Base-by-base conservation (phyloP, 2,329 filamentous ascomycete species). In the Exophiala aquamarina region DNA sequence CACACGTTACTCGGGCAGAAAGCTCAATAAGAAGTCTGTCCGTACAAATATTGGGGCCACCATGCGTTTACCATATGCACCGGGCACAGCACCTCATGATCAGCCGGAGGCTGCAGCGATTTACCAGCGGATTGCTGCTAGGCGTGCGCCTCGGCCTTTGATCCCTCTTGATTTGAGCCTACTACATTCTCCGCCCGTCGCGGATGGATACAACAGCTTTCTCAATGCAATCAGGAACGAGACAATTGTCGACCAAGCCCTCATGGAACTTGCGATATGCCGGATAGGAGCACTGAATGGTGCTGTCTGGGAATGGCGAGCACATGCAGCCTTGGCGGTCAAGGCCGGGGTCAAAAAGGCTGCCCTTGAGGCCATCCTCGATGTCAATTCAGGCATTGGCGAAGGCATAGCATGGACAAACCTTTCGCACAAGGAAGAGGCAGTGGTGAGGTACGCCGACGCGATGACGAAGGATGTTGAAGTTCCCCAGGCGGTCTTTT, bases 271-370 rank as follows among this genome's bases (percentile, higher is more conserved):
- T 13, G 85, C 86, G 48, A 89, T 95, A 56, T 88, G 82, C 58
- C 79, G 89, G 39, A 86, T 95, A 6, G 89, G 89, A 3, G 84
- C 86, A 5, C 78, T 89, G 55, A 94, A 92, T 65, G 66, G 75
- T 20, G 89, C 89, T 1, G 87, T 86, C 78, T 94, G 90, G 67
- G 89, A 95, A 66, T 94, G 88, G 89, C 79, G 73, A 29, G 81
- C 87, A 48, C 89, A 95, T 64, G 84, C 84, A 7, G 87, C 88
- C 6, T 72, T 92, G 11, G 75, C 68, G 0, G 28, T 70, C 50
- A 67, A 64, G 50, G 67, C 62, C 1, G 67, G 67, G 1, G 56
- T 70, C 6, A 47, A 56, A 18, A 56, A 61, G 1, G 33, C 59
- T 8, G 34, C 69, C 59, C 42, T 45, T 15, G 42, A 38, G 14